These are phyloP conservation scores for Gonium pectorale DNA, from an alignment of 139 green algal species.

Conservation along the genomic window DNA sequence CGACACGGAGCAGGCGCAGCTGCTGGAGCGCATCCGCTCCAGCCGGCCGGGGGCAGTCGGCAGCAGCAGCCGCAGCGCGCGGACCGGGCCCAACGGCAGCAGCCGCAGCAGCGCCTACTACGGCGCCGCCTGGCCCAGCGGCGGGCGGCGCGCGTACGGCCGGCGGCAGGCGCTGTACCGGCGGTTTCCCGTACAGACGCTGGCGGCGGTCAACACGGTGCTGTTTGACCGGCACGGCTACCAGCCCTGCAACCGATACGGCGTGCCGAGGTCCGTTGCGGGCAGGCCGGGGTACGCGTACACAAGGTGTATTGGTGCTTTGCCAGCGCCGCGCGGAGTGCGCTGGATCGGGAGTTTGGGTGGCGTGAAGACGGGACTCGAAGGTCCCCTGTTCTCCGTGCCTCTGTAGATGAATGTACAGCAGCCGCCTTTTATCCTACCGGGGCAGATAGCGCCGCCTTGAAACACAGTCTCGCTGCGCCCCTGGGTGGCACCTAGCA, in stretches of 20 bases:
- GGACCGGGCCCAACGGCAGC: not conserved
- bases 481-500: no score
- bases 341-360: no score
- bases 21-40: constrained; percentile 25
- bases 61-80: constrained; percentile 4
- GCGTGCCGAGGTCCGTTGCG: constrained; percentile 48
- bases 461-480: no score
- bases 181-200: constrained; percentile 46
- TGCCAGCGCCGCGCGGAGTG: no score
- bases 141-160: not conserved
- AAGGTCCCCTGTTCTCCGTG: no score
- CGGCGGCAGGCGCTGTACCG: constrained; percentile 30
- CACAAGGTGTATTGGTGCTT: no score
- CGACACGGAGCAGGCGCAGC: constrained; percentile 26
- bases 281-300: no score
- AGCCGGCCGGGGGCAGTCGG: not conserved
- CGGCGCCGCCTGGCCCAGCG: constrained; percentile 25
- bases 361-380: no score
- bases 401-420: no score
- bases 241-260: constrained; percentile 65
- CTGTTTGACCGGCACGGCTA: constrained; percentile 76
- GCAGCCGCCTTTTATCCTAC: no score
- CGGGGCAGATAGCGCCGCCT: no score
- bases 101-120: not conserved
- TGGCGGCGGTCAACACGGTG: constrained; percentile 70